Evolutionary conservation across 2,329 filamentous ascomycete species (phyloP), one percentile per base, ranked within the genome.

Genomic region (Epichloe scottii): DNA sequence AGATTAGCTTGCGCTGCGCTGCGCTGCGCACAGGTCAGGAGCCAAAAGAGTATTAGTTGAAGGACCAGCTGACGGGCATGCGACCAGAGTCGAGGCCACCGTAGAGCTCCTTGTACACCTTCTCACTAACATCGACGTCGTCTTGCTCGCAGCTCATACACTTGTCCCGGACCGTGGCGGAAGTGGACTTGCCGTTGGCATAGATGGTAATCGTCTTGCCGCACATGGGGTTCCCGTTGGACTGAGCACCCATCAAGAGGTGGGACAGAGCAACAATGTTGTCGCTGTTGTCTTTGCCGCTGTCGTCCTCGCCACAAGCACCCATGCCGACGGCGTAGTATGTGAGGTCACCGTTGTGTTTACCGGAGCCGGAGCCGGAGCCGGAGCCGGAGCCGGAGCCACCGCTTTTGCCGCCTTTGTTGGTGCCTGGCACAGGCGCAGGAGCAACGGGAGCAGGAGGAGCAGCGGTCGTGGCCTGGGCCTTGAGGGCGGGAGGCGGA

Each of bases 271-370:
- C 88, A 52, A 93, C 79, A 53, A 89, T 80, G 63, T 78, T 72
- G 19, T 81, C 72, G 4, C 62, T 65, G 23, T 62, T 51, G 60
- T 83, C 80, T 56, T 67, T 63, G 60, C 81, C 79, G 45, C 71
- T 63, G 68, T 82, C 82, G 57, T 80, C 76, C 38, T 64, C 66
- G 50, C 86, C 87, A 62, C 88, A 93, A 21, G 83, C 68, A 53
- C 84, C 84, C 8, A 85, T 63, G 41, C 84, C 87, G 46, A 84
- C 71, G 40, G 73, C 69, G 70, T 87, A 94, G 73, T 79, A 90
- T 53, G 88, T 93, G 57, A 88, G 74, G 47, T 89, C 78, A 54
- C 87, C 87, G 0, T 63, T 61, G 69, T 68, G 66, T 58, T 57
- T 53, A 48, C 61, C 59, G 51, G 58, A 43, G 59, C 58, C 51